A percentile compares a stretch with the other conserved stretches of the same genome.
Conservation (phyloP, 83 land plant genomes). For the Picea abies region DNA sequence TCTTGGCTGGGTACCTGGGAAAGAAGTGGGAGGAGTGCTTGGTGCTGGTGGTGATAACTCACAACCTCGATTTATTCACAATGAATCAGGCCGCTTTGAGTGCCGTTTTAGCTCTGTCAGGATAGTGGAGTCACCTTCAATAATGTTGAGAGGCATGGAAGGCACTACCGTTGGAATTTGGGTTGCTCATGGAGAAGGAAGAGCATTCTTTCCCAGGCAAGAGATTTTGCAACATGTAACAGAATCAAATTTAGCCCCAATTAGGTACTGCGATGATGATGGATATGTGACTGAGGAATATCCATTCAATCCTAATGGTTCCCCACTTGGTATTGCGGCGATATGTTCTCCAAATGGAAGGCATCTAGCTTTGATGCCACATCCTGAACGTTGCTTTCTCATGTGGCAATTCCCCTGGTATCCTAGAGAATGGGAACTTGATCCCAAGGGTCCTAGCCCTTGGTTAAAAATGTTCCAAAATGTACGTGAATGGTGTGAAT, state of each 20-base stretch:
- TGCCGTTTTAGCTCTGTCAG: conserved; percentile 88
- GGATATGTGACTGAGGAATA: conserved; percentile 80
- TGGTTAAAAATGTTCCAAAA: conserved; percentile 93
- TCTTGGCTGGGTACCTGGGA: conserved; percentile 94
- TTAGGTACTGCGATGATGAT: conserved; percentile 89
- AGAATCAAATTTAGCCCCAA: conserved; percentile 65
- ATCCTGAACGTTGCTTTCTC: conserved; percentile 95
- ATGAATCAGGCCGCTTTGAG: conserved; percentile 95
- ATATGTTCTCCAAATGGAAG: conserved; percentile 95
- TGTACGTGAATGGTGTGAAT: conserved; percentile 89
- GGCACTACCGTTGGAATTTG: conserved; percentile 91
- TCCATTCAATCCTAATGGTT: conserved; percentile 95
- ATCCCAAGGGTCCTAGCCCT: conserved; percentile 89
- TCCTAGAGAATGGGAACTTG: conserved; percentile 83
- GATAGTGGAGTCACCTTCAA: conserved; percentile 81
- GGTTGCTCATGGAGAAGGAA: conserved; percentile 98
- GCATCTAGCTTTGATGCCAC: conserved; percentile 99
- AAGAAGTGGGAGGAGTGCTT: conserved; percentile 58
- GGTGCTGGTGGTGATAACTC: conserved; percentile 64
- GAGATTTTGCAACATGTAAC: conserved; percentile 47
- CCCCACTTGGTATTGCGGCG: conserved; percentile 89
- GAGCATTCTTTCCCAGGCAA: conserved; percentile 83
- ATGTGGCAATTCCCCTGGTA: conserved; percentile 99
- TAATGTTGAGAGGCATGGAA: conserved; percentile 96
- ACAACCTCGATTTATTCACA: conserved; percentile 94